A percentile compares a stretch with the other conserved stretches of the same genome.
These are phyloP conservation scores for Linnemannia hyalina DNA, from an alignment of 192 early-diverging fungal genomes.

Conservation along the genomic window DNA sequence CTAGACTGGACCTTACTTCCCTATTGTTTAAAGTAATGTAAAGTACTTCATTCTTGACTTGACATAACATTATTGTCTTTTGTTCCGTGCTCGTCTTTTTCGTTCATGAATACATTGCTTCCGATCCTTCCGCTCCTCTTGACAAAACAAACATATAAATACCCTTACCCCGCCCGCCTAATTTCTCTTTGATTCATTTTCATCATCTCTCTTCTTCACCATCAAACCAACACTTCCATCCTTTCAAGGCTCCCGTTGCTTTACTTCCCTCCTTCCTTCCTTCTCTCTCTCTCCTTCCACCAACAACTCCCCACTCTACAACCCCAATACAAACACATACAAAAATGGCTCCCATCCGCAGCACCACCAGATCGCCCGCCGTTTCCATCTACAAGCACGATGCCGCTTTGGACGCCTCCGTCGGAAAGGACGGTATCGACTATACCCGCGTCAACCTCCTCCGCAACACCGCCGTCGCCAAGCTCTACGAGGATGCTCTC, in stretches of 20 bases:
- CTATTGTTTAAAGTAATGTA: too few species aligned
- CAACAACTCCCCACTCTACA: conserved; percentile 35
- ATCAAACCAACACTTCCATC: background rate
- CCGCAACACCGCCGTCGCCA: conserved; percentile 87
- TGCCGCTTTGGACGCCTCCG: conserved; percentile 47
- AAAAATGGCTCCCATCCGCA: conserved; percentile 33
- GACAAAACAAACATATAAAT: conserved; percentile 18
- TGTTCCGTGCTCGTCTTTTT: background rate
- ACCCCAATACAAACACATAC: conserved; percentile 1
- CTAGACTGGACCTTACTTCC: too few species aligned
- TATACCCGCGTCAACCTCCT: conserved; percentile 86
- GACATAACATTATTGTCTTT: background rate
- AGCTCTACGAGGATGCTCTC: conserved; percentile 95
- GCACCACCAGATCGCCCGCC: conserved; percentile 34
- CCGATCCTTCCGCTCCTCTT: conserved; percentile 10
- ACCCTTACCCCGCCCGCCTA: conserved; percentile 3
- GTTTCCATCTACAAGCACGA: conserved; percentile 52
- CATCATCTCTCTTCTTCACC: conserved; percentile 2
- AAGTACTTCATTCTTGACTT: background rate
- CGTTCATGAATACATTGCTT: background rate
- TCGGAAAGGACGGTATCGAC: conserved; percentile 81
- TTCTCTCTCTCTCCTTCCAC: background rate
- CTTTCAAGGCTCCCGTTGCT: conserved; percentile 12
- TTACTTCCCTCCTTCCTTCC: background rate
- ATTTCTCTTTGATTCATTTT: conserved; percentile 14